These are phyloP conservation scores for Abelmoschus esculentus DNA, from an alignment of 345 rosid species.

Conservation along the genomic window DNA sequence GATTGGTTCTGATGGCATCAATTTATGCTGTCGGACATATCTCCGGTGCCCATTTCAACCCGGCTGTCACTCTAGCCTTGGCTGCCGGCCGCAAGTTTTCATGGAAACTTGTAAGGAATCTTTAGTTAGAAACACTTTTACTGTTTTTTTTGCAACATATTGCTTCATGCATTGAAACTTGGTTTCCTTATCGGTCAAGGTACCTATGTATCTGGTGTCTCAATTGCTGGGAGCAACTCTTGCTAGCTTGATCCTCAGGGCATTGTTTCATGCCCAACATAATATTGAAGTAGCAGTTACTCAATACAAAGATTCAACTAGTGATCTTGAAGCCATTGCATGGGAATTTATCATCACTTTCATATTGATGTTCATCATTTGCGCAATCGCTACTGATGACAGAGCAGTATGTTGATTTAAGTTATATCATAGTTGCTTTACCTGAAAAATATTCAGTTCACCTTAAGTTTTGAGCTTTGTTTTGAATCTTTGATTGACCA, in stretches of 20 bases:
- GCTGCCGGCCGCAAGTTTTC: constrained; percentile 28
- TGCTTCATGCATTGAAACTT: neutral
- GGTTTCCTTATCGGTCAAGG: constrained; percentile 14
- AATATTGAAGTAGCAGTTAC: constrained; percentile 24
- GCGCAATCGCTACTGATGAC: constrained; percentile 37
- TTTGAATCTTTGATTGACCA: neutral
- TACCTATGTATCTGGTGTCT: constrained; percentile 31
- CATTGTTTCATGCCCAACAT: constrained; percentile 21
- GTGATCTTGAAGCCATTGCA: constrained; percentile 38
- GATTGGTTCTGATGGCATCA: constrained; percentile 33
- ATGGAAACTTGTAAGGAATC: constrained; percentile 33
- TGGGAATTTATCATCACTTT: constrained; percentile 48
- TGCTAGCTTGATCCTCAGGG: constrained; percentile 33
- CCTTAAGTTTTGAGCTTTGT: neutral
- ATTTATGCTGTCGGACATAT: constrained; percentile 39
- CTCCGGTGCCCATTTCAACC: constrained; percentile 55
- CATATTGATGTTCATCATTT: constrained; percentile 30
- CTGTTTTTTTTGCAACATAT: neutral
- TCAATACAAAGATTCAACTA: constrained; percentile 27
- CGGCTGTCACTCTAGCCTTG: constrained; percentile 40
- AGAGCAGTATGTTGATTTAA: constrained; percentile 29
- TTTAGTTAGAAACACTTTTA: constrained; percentile 1
- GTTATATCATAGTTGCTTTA: too few relatives aligned
- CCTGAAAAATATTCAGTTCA: too few relatives aligned
- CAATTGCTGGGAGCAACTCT: constrained; percentile 37